phyloP scores from a whole-genome alignment of 2,329 filamentous ascomycete genomes.

The Aspergillus hortae region DNA sequence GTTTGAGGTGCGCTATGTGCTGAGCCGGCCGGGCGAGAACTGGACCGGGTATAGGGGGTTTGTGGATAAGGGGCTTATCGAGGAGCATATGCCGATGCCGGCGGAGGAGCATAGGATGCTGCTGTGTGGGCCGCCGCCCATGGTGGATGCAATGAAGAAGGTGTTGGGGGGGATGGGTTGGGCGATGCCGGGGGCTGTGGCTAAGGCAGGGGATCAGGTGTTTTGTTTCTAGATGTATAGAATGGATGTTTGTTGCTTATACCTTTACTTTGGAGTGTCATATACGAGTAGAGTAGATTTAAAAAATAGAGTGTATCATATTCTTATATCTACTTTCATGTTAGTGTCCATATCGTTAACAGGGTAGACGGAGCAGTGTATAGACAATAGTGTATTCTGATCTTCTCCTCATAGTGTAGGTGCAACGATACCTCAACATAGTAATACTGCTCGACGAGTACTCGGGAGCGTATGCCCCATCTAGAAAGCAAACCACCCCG shows the following conservation, averaged over 20 bases:
- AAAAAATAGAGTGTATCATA: neutral
- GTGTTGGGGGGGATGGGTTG: constrained; percentile 48
- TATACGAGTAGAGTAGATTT: too few relatives aligned
- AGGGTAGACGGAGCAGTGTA: too few relatives aligned
- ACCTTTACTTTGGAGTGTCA: too few relatives aligned
- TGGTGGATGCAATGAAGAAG: constrained; percentile 56
- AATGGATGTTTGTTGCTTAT: neutral
- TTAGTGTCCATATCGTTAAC: too few relatives aligned
- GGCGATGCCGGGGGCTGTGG: constrained; percentile 45
- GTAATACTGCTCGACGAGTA: too few relatives aligned
- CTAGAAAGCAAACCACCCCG: too few relatives aligned
- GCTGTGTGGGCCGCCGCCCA: constrained; percentile 58
- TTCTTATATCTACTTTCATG: too few relatives aligned
- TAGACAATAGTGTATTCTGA: too few relatives aligned
- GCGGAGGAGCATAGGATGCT: constrained; percentile 48
- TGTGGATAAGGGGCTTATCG: constrained; percentile 49
- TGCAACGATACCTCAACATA: too few relatives aligned
- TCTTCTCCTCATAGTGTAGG: too few relatives aligned
- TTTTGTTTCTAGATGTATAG: constrained; percentile 48
- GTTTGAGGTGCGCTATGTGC: constrained; percentile 53
- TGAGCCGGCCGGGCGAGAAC: constrained; percentile 43
- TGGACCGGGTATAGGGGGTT: constrained; percentile 50
- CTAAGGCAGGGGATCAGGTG: constrained; percentile 52
- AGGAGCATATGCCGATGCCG: constrained; percentile 45
- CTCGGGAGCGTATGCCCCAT: too few relatives aligned